A percentile compares a stretch with the other conserved stretches of the same genome.
phyloP scores from a whole-genome alignment of 2,329 filamentous ascomycete genomes.

The Pseudogymnoascus verrucosus region DNA sequence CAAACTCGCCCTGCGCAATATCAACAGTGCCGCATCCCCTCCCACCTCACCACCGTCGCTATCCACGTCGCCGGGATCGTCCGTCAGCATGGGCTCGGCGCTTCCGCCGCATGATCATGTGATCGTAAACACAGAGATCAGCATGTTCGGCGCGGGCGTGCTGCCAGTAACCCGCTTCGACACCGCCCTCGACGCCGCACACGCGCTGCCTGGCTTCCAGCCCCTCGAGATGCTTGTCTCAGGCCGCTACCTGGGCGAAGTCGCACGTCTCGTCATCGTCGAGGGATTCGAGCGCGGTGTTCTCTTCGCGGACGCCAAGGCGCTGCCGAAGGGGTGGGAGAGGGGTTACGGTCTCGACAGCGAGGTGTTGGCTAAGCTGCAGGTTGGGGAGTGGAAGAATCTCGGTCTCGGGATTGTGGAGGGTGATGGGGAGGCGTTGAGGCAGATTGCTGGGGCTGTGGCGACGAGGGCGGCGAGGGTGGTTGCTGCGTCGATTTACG shows the following conservation, averaged over 20 bases:
- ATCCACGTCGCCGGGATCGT: not conserved
- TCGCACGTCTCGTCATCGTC: conserved; percentile 48
- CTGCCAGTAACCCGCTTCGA: conserved; percentile 58
- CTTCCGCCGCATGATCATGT: conserved; percentile 44
- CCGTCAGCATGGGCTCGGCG: not conserved
- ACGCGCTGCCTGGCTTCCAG: conserved; percentile 51
- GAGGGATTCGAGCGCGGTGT: conserved; percentile 50
- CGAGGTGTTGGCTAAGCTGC: conserved; percentile 43
- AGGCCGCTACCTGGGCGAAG: conserved; percentile 60
- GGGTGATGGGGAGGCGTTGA: not conserved
- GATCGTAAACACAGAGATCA: conserved; percentile 59
- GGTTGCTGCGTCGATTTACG: not conserved
- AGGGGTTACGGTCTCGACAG: conserved; percentile 51
- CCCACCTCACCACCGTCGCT: not conserved
- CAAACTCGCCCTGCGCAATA: not conserved
- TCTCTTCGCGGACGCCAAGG: conserved; percentile 49
- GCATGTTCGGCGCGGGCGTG: conserved; percentile 56
- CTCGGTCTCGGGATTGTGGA: not conserved
- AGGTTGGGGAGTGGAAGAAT: conserved; percentile 28
- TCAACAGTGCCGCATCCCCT: not conserved
- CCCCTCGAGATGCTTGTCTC: conserved; percentile 55
- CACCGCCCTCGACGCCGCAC: conserved; percentile 40
- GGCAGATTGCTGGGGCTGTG: not conserved
- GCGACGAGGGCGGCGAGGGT: not conserved
- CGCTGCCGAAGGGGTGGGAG: conserved; percentile 45